Conservation (phyloP, 2,329 filamentous ascomycete species). For the Cordyceps pruinosa region DNA sequence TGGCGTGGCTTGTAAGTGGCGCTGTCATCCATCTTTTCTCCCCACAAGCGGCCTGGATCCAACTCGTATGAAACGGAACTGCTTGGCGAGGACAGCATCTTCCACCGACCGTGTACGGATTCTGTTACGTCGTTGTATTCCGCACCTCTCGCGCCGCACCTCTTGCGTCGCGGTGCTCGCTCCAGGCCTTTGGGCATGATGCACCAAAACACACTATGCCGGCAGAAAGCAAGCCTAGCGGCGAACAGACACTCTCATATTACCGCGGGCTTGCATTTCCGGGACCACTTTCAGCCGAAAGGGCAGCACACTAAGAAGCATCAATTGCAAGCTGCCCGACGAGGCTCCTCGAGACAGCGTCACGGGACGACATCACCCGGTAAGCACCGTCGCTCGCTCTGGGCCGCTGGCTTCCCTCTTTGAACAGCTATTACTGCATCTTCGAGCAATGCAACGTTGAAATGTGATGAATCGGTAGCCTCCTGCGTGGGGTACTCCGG, state of each 20-base stretch:
- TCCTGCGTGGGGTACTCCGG: background rate
- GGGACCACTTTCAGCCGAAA: background rate
- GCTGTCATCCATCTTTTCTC: conserved; percentile 5
- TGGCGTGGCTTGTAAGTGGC: conserved; percentile 2
- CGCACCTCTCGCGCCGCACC: background rate
- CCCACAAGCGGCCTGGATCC: background rate
- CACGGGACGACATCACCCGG: background rate
- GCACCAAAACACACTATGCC: background rate
- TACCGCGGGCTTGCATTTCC: background rate
- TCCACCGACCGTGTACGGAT: background rate
- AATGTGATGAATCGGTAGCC: background rate
- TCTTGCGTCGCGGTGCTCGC: background rate
- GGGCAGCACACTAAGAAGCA: background rate
- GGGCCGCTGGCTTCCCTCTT: background rate
- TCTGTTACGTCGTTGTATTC: background rate
- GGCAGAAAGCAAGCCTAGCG: background rate
- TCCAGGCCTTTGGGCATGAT: background rate
- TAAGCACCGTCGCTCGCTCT: background rate
- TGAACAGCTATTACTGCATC: background rate
- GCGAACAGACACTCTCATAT: conserved; percentile 1
- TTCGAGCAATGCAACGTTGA: background rate
- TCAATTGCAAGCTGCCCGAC: background rate
- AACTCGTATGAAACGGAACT: background rate
- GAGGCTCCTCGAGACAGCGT: background rate
- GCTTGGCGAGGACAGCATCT: background rate